Evolutionary conservation across 2,329 filamentous ascomycete genomes (phyloP).

Genomic region (Monosporascus sp.): DNA sequence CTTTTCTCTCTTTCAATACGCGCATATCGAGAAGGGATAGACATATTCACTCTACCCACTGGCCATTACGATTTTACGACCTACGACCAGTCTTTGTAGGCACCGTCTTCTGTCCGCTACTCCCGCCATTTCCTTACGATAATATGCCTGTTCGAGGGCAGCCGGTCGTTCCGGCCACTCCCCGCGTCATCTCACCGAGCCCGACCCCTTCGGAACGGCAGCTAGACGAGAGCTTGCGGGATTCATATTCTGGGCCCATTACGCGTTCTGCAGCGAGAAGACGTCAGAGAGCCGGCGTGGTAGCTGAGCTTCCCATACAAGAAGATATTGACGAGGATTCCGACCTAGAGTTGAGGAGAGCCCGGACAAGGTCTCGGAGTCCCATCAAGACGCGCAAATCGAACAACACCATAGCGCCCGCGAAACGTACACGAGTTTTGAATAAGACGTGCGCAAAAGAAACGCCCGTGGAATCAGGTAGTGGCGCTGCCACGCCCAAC

Average conservation of each 20-base stretch:
- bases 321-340: slow-evolving; percentile 52
- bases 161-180: slow-evolving; percentile 64
- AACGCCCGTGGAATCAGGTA: slow-evolving; percentile 14
- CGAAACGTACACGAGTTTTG: slow-evolving; percentile 31
- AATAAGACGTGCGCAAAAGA: slow-evolving; percentile 26
- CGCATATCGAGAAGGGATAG: slow-evolving; percentile 46
- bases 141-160: slow-evolving; percentile 48
- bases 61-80: slow-evolving; percentile 43
- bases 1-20: slow-evolving; percentile 17
- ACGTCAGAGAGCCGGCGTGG: slow-evolving; percentile 37
- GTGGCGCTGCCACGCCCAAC: slow-evolving; percentile 38
- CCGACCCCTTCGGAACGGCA: slow-evolving; percentile 63
- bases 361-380: slow-evolving; percentile 67
- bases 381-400: slow-evolving; percentile 51
- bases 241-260: slow-evolving; percentile 64
- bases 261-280: slow-evolving; percentile 70
- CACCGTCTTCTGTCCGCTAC: slow-evolving; percentile 47
- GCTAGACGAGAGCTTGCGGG: slow-evolving; percentile 44
- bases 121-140: slow-evolving; percentile 52
- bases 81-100: slow-evolving; percentile 50
- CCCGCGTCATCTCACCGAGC: slow-evolving; percentile 85
- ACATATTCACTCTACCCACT: slow-evolving; percentile 41
- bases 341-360: slow-evolving; percentile 50
- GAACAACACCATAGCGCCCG: slow-evolving; percentile 47
- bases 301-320: slow-evolving; percentile 53